Percentiles rank a stretch among this genome's conserved stretches.
Conservation (phyloP, 2,329 filamentous ascomycete species). For the Neonectria ditissima region DNA sequence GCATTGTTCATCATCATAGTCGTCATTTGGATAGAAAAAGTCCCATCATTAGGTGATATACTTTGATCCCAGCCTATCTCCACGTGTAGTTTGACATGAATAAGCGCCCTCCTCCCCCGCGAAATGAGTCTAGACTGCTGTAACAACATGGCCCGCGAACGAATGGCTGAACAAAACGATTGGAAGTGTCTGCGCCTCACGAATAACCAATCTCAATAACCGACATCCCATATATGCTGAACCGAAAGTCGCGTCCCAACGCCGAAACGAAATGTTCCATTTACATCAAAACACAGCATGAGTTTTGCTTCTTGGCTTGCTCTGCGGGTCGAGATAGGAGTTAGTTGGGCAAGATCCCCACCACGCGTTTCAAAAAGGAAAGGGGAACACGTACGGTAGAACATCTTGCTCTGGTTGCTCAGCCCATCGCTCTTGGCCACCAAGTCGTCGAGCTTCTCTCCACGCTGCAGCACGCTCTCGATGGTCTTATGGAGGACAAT, state of each 20-base stretch:
- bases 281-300: slow-evolving; percentile 79
- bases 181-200: slow-evolving; percentile 44
- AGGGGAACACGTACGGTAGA: slow-evolving; percentile 76
- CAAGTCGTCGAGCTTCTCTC: slow-evolving; percentile 95
- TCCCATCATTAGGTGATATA: slow-evolving; percentile 30
- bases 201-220: slow-evolving; percentile 50
- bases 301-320: slow-evolving; percentile 84
- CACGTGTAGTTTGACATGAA: slow-evolving; percentile 17
- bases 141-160: slow-evolving; percentile 36
- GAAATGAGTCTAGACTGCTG: slow-evolving; percentile 34
- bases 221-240: slow-evolving; percentile 45
- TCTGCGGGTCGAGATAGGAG: slow-evolving; percentile 48
- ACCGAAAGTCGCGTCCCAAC: slow-evolving; percentile 48
- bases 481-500: slow-evolving; percentile 98
- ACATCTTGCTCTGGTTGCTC: slow-evolving; percentile 96
- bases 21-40: slow-evolving; percentile 30
- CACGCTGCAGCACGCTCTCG: slow-evolving; percentile 85
- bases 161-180: slow-evolving; percentile 43
- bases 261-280: slow-evolving; percentile 46
- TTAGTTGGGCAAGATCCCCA: slow-evolving; percentile 11
- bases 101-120: slow-evolving; percentile 13
- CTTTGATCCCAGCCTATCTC: slow-evolving; percentile 25
- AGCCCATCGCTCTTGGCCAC: slow-evolving; percentile 94
- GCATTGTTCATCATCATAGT: slow-evolving; percentile 23
- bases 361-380: slow-evolving; percentile 2